These are phyloP conservation scores for Pilobolus umbonatus DNA, from an alignment of 192 early-diverging fungal species.

Conservation along the genomic window DNA sequence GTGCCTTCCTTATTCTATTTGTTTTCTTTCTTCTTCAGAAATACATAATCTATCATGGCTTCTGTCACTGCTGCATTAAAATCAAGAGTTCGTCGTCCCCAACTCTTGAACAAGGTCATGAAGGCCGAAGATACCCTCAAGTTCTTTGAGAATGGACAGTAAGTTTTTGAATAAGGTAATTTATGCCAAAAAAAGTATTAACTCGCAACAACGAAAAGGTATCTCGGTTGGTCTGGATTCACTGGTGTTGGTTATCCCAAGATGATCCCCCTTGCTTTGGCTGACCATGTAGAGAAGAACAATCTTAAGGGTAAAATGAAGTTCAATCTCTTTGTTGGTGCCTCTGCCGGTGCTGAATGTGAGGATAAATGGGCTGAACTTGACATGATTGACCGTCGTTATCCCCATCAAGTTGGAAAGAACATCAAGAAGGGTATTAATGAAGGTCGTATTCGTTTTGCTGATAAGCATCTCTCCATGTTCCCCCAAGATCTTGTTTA, in stretches of 20 bases:
- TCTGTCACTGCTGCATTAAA: constrained; percentile 28
- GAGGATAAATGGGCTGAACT: constrained; percentile 37
- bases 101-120: constrained; percentile 34
- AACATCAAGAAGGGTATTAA: constrained; percentile 38
- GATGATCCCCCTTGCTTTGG: constrained; percentile 32
- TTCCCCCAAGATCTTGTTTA: constrained; percentile 38
- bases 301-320: constrained; percentile 39
- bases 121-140: constrained; percentile 26
- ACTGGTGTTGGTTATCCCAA: constrained; percentile 44
- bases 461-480: constrained; percentile 43
- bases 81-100: constrained; percentile 29
- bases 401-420: constrained; percentile 39
- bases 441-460: constrained; percentile 36
- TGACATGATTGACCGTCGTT: constrained; percentile 40
- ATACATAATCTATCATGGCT: constrained; percentile 15
- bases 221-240: constrained; percentile 32
- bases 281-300: constrained; percentile 41
- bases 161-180: constrained; percentile 14
- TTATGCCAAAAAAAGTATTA: not conserved
- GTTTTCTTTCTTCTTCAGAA: not conserved
- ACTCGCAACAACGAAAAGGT: not conserved
- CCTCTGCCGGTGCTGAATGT: constrained; percentile 29
- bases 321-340: constrained; percentile 42
- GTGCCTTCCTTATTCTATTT: too few relatives aligned
- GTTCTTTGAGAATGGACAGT: constrained; percentile 39